phyloP scores from a whole-genome alignment of 208 protist species.

The Trypanosoma vivax region DNA sequence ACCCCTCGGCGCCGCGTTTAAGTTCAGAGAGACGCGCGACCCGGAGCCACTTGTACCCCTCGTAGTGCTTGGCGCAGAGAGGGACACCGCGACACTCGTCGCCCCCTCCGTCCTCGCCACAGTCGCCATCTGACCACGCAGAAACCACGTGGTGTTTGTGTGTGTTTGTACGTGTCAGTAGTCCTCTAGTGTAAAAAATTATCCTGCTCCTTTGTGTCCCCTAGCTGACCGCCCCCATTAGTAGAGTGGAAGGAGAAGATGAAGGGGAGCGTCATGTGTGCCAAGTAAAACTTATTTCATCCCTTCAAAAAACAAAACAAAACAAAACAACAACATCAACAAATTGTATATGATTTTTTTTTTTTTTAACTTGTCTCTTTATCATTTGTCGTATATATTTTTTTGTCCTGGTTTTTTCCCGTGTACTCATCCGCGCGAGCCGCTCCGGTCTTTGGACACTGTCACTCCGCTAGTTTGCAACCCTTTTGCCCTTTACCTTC shows the following conservation, averaged over 20 bases:
- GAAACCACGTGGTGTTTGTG: background rate
- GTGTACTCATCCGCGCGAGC: background rate
- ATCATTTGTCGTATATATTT: background rate
- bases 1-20: conserved; percentile 47
- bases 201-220: too few relatives aligned
- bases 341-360: conserved; percentile 9
- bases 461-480: too few relatives aligned
- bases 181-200: too few relatives aligned
- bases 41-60: conserved; percentile 53
- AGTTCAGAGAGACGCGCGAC: conserved; percentile 28
- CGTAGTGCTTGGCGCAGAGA: conserved; percentile 38
- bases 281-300: too few relatives aligned
- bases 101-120: conserved; percentile 11
- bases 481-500: too few relatives aligned
- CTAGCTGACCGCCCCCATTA: too few relatives aligned
- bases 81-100: conserved; percentile 38
- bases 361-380: conserved; percentile 3
- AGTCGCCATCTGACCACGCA: background rate
- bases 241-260: too few relatives aligned
- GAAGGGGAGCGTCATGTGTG: too few relatives aligned
- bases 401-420: conserved; percentile 5
- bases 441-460: too few relatives aligned
- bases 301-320: background rate
- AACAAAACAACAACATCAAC: background rate
- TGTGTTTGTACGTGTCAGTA: background rate